Conservation (phyloP, 257 asterid species). For the Plantago ovata region DNA sequence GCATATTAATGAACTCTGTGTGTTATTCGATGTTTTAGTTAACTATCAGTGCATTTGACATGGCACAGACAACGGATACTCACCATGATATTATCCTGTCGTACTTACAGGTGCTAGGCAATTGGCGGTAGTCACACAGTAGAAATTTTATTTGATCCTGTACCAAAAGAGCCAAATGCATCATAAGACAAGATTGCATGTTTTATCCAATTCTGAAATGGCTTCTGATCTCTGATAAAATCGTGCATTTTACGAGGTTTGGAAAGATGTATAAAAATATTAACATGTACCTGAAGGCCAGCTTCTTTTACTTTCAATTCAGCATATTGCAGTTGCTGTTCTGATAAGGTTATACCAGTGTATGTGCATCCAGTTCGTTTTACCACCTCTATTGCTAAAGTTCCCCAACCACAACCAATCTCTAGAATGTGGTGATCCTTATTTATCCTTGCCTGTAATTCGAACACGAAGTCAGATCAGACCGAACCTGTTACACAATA, state of each 20-base stretch:
- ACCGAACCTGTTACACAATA: not conserved
- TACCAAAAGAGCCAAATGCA: slow-evolving; percentile 1
- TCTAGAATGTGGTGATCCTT: slow-evolving; percentile 74
- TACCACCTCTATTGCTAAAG: slow-evolving; percentile 80
- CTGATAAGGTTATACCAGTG: slow-evolving; percentile 87
- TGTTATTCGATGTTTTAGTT: not conserved
- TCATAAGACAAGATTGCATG: not conserved
- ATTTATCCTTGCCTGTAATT: slow-evolving; percentile 57
- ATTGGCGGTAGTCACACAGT: slow-evolving; percentile 83
- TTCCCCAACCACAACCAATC: slow-evolving; percentile 98
- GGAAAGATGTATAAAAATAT: not conserved
- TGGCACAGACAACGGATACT: not conserved
- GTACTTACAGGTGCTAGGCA: slow-evolving; percentile 53
- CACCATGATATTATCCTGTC: slow-evolving; percentile 92
- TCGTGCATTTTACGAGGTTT: not conserved
- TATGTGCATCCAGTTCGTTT: slow-evolving; percentile 78
- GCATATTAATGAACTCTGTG: slow-evolving; percentile 23
- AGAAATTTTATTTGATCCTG: slow-evolving; percentile 69
- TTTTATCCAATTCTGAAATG: too few relatives aligned
- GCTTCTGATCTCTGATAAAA: too few relatives aligned
- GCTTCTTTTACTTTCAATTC: slow-evolving; percentile 69
- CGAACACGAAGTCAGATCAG: slow-evolving; percentile 1
- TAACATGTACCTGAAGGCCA: slow-evolving; percentile 69
- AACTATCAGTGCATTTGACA: not conserved
- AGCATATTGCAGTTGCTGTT: slow-evolving; percentile 71